Evolutionary conservation across 495 filamentous ascomycete species (phyloP).

Genomic region (Sordaria brevicollis): DNA sequence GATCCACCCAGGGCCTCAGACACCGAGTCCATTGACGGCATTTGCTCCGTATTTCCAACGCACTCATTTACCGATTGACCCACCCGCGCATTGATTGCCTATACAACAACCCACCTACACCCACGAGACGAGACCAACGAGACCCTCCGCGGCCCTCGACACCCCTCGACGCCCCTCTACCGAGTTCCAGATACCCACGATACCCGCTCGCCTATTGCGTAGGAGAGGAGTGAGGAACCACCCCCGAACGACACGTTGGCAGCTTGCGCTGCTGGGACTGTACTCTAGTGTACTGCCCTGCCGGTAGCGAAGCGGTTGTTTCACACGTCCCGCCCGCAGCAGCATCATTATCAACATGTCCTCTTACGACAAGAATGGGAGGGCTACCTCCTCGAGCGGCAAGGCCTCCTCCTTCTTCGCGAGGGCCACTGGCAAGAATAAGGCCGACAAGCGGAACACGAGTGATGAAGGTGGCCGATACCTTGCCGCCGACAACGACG

Average conservation of each 20-base stretch:
- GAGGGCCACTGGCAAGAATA: slow-evolving; percentile 55
- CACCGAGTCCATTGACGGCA: slow-evolving; percentile 29
- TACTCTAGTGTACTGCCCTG: slow-evolving; percentile 1
- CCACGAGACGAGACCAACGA: not conserved
- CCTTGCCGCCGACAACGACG: slow-evolving; percentile 40
- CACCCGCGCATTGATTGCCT: slow-evolving; percentile 17
- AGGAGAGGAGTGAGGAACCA: not conserved
- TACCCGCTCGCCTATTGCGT: slow-evolving; percentile 4
- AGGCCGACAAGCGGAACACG: slow-evolving; percentile 50
- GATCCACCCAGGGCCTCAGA: slow-evolving; percentile 29
- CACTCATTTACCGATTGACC: slow-evolving; percentile 12
- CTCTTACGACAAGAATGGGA: slow-evolving; percentile 64
- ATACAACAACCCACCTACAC: not conserved
- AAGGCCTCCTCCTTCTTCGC: slow-evolving; percentile 70
- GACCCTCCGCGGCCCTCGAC: slow-evolving; percentile 1
- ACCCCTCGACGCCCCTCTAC: not conserved
- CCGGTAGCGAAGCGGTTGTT: slow-evolving; percentile 16
- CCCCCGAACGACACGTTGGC: slow-evolving; percentile 6
- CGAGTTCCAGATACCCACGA: not conserved
- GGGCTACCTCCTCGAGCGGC: slow-evolving; percentile 56
- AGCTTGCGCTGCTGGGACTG: slow-evolving; percentile 2
- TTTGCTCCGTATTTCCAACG: slow-evolving; percentile 3
- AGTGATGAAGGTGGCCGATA: slow-evolving; percentile 38
- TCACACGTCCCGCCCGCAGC: slow-evolving; percentile 15
- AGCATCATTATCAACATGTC: slow-evolving; percentile 52